A percentile compares a stretch with the other conserved stretches of the same genome.
Evolutionary conservation across 768 basidiomycete genomes (phyloP).

Genomic region (Tephrocybe rancida): DNA sequence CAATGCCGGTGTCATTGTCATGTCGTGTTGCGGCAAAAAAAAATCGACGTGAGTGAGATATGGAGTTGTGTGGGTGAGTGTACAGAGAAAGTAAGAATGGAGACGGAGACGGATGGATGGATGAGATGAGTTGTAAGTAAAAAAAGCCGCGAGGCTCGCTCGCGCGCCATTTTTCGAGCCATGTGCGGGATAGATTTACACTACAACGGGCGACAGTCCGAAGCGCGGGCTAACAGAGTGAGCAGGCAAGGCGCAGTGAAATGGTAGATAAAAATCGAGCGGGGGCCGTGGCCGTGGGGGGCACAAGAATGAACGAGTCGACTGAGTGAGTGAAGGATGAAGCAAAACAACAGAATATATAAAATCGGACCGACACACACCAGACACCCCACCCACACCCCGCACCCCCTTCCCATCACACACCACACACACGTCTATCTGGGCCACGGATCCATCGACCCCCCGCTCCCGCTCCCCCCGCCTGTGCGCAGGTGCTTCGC

Average conservation of each 20-base stretch:
- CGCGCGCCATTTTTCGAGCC: slow-evolving; percentile 15
- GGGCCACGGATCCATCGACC: slow-evolving; percentile 69
- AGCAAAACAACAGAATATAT: slow-evolving; percentile 9
- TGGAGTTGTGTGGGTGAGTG: too few relatives aligned
- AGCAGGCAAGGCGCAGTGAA: neutral
- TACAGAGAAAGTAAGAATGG: too few relatives aligned
- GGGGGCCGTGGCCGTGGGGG: neutral
- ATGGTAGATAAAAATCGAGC: slow-evolving; percentile 9
- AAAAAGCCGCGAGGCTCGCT: slow-evolving; percentile 25
- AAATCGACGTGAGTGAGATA: too few relatives aligned
- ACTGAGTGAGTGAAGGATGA: neutral
- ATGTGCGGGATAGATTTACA: neutral
- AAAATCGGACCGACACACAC: neutral
- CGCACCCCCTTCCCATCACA: neutral
- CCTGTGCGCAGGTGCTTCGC: slow-evolving; percentile 62
- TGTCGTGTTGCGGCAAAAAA: slow-evolving; percentile 14
- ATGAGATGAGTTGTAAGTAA: too few relatives aligned
- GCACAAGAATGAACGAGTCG: too few relatives aligned
- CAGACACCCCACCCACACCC: neutral
- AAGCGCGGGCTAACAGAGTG: slow-evolving; percentile 3
- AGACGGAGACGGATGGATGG: too few relatives aligned
- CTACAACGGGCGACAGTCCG: neutral
- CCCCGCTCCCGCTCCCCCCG: slow-evolving; percentile 36
- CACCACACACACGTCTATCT: slow-evolving; percentile 43
- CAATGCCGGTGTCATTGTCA: slow-evolving; percentile 9